Conservation (phyloP, 371 early-diverging fungal species). For the Furculomyces boomerangus region DNA sequence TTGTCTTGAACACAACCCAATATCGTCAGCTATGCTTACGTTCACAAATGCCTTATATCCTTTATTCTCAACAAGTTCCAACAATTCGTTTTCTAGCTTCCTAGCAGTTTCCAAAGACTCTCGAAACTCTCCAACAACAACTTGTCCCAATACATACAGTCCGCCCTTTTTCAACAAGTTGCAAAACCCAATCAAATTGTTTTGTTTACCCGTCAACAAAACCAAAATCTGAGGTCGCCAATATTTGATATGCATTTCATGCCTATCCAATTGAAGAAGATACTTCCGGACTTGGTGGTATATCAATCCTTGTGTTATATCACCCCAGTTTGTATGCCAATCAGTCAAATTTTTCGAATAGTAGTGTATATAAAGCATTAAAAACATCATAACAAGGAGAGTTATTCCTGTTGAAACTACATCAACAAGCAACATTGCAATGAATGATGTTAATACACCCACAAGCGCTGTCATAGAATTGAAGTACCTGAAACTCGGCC, state of each 20-base stretch:
- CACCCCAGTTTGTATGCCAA: constrained; percentile 34
- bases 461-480: constrained; percentile 34
- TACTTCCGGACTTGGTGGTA: constrained; percentile 52
- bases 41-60: constrained; percentile 42
- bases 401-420: constrained; percentile 25
- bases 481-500: constrained; percentile 41
- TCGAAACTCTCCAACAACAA: constrained; percentile 29
- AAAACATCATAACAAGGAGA: constrained; percentile 21
- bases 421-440: constrained; percentile 30
- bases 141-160: constrained; percentile 37
- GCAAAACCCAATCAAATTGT: constrained; percentile 33
- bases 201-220: constrained; percentile 27
- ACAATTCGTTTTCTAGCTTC: constrained; percentile 28
- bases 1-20: constrained; percentile 27
- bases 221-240: constrained; percentile 47
- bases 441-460: constrained; percentile 16
- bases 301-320: constrained; percentile 38
- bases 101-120: constrained; percentile 23
- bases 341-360: background rate
- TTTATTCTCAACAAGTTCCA: constrained; percentile 29
- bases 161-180: constrained; percentile 45
- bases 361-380: constrained; percentile 37
- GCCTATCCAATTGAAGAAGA: constrained; percentile 32
- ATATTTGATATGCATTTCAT: constrained; percentile 41
- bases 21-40: constrained; percentile 25